Evolutionary conservation across 176 grass and related monocot species (phyloP), one percentile per base, ranked within the genome.

Genomic region (Lolium rigidum): DNA sequence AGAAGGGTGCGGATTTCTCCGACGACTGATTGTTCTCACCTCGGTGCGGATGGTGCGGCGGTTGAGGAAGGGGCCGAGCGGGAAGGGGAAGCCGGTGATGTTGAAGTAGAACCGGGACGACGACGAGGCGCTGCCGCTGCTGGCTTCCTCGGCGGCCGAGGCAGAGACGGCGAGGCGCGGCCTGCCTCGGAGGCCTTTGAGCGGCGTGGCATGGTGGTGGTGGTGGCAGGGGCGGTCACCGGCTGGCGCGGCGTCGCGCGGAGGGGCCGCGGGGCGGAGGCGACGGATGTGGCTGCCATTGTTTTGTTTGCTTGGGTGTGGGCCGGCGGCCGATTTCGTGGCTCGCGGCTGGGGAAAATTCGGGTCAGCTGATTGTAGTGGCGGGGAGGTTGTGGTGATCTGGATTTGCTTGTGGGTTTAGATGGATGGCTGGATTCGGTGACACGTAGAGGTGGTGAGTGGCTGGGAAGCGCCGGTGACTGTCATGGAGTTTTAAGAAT

Each of bases 21-120:
- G 31, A 2, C 31, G 31, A 3, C 31, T 3, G 31, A 35, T 35
- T 35, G 31, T 35, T 35, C 1, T 35, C 31, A 35, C 95, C 93
- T 98, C 96, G 25, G 88, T 91, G 69, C 96, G 91, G 47, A 92
- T 94, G 62, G 96, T 98, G 49, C 90, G 91, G 63, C 96, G 76
- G 73, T 98, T 94, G 88, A 98, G 92, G 88, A 95, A 98, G 38
- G 96, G 93, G 5, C 96, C 96, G 49, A 98, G 93, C 18, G 96
- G 96, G 85, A 98, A 98, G 72, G 96, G 96, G 77, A 98, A 98
- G 4, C 96, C 96, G 76, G 96, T 98, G 88, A 98, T 87, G 86
- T 98, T 98, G 44, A 98, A 74, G 84, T 98, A 98, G 84, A 98
- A 95, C 50, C 96, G 84, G 35, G 79, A 75, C 3, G 72, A 75